A percentile compares a stretch with the other conserved stretches of the same genome.
Evolutionary conservation across 2,329 filamentous ascomycete species (phyloP).

Genomic region (Ophiobolus disseminans): DNA sequence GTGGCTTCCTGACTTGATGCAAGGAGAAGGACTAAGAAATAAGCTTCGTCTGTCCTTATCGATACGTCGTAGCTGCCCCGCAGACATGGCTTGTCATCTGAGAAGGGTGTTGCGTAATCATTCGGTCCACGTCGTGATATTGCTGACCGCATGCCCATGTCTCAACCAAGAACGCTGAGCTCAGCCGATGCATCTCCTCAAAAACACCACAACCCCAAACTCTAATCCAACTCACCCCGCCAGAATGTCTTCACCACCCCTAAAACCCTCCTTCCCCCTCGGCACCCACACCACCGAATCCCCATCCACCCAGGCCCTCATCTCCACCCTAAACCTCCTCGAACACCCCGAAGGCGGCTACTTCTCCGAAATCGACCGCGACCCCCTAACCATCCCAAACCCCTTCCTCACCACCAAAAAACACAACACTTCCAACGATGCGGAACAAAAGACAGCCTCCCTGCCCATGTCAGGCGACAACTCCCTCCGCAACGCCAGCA

Average conservation of each 20-base stretch:
- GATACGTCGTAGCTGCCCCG: too few species aligned
- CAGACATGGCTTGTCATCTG: too few species aligned
- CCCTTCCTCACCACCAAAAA: slow-evolving; percentile 53
- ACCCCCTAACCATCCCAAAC: slow-evolving; percentile 58
- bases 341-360: slow-evolving; percentile 61
- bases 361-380: slow-evolving; percentile 58
- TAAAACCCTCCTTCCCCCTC: not conserved
- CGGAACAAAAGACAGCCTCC: slow-evolving; percentile 28
- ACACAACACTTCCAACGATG: too few species aligned
- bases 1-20: not conserved
- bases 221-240: not conserved
- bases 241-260: too few species aligned
- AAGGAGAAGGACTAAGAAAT: too few species aligned
- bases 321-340: slow-evolving; percentile 48
- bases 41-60: too few species aligned
- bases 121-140: too few species aligned
- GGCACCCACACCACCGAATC: slow-evolving; percentile 15
- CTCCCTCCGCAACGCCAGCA: slow-evolving; percentile 61
- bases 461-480: slow-evolving; percentile 51
- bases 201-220: not conserved
- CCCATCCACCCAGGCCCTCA: slow-evolving; percentile 17
- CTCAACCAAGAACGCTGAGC: too few species aligned
- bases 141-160: too few species aligned
- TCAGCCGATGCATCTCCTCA: too few species aligned
- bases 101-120: too few species aligned